A percentile compares a stretch with the other conserved stretches of the same genome.
phyloP scores from a whole-genome alignment of 768 basidiomycete species.

The Boletales sp. region DNA sequence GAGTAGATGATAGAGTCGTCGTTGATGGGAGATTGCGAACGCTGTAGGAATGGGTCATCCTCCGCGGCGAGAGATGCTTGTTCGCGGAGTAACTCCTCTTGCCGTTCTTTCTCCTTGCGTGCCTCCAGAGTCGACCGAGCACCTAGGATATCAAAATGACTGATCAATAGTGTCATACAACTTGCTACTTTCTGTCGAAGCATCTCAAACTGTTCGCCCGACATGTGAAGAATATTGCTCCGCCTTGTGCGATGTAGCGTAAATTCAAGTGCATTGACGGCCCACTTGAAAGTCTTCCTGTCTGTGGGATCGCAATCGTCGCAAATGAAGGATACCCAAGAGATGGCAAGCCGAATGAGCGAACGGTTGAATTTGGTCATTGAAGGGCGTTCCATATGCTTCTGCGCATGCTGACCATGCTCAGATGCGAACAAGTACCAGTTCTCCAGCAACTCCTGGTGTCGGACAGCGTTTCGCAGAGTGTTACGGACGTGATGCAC shows the following conservation, averaged over 20 bases:
- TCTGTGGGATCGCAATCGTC: constrained; percentile 97
- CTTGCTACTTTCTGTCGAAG: constrained; percentile 88
- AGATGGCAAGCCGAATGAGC: constrained; percentile 87
- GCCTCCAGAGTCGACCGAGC: constrained; percentile 87
- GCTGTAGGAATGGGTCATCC: constrained; percentile 47
- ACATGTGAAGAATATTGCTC: constrained; percentile 85
- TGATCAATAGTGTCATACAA: constrained; percentile 95
- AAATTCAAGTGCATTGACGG: constrained; percentile 93
- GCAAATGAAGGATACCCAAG: constrained; percentile 98
- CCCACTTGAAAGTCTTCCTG: constrained; percentile 96
- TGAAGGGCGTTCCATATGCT: constrained; percentile 75
- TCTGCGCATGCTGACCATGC: constrained; percentile 86
- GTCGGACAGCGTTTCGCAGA: constrained; percentile 53
- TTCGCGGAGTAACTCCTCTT: constrained; percentile 58
- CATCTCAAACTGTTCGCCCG: constrained; percentile 85
- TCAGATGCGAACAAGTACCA: constrained; percentile 98
- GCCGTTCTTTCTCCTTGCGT: constrained; percentile 83
- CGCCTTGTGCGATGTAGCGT: constrained; percentile 83
- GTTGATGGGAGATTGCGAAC: constrained; percentile 37
- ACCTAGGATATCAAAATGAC: constrained; percentile 97
- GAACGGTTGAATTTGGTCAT: constrained; percentile 76
- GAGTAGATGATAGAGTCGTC: constrained; percentile 25
- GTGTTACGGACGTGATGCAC: constrained; percentile 80
- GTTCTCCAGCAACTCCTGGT: constrained; percentile 85
- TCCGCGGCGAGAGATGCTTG: constrained; percentile 48